Evolutionary conservation across 2,329 filamentous ascomycete genomes (phyloP), one percentile per base, ranked within the genome.

Genomic region (Fusarium veterinarium): DNA sequence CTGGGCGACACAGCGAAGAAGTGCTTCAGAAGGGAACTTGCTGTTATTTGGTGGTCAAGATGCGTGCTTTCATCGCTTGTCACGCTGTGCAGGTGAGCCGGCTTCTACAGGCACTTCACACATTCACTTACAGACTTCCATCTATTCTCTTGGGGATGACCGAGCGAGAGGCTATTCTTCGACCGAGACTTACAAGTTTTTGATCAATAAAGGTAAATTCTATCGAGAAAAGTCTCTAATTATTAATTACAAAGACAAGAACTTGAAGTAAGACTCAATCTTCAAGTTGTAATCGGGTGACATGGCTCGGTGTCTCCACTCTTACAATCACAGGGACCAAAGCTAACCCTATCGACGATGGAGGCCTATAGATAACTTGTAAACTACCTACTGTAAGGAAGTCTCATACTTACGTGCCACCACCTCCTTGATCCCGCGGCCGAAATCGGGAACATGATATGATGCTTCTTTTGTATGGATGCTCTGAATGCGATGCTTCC

Each of bases 391-490:
- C 14, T 20, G 9, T 6, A n/a, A 12, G 16, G n/a, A 14, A n/a
- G 23, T 8, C 49, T 28, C 9, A 10, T 23, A 14, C 3, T 25
- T 11, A 3, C 23, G 23, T 38, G 13, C 3, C n/a, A 38, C 19
- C 17, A 20, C 19, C 33, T 9, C 23, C 48, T 28, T 38, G 19
- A 20, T 37, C 23, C 19, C 33, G 9, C 5, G 6, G 33, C 19
- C 33, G 33, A 25, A 17, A 38, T 25, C 49, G 33, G 23, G 23
- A 53, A 53, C 49, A 53, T 53, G 49, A 40, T 52, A 28, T 52
- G 49, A 28, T n/a, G 7, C 49, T 28, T 37, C 48, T 52, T 13
- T 23, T 49, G 16, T 16, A 52, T 9, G 30, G 30, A 30, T 35
- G 31, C 5, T 52, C 33, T 52, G 17, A 35, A 35, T 10, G 30